Percentiles rank a stretch among this genome's conserved stretches.
Evolutionary conservation across 2,329 filamentous ascomycete genomes (phyloP).

Genomic region (Verticillium dahliae): DNA sequence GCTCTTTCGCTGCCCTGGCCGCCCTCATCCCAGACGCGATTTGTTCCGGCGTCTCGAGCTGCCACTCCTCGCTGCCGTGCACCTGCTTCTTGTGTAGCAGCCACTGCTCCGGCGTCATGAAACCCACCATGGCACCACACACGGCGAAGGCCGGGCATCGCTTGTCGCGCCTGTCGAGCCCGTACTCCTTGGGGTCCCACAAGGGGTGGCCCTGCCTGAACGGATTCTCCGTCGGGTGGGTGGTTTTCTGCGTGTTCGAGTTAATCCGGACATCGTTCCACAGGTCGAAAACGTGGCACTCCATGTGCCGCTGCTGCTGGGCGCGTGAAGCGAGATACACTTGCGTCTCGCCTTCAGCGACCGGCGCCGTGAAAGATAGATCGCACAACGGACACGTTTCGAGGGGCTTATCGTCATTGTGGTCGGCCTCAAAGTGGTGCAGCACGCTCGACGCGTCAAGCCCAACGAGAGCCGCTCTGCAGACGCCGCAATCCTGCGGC

Average conservation of each 20-base stretch:
- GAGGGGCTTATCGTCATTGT: slow-evolving; percentile 4
- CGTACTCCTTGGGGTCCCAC: slow-evolving; percentile 8
- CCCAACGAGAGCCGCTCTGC: slow-evolving; percentile 7
- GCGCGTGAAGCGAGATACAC: not conserved
- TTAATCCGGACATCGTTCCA: slow-evolving; percentile 1
- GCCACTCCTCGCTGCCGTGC: slow-evolving; percentile 4
- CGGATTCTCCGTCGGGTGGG: slow-evolving; percentile 2
- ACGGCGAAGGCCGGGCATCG: slow-evolving; percentile 10
- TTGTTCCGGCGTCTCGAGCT: not conserved
- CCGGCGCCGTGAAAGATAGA: slow-evolving; percentile 5
- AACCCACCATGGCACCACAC: slow-evolving; percentile 12
- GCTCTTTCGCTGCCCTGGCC: not conserved
- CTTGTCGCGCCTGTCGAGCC: slow-evolving; percentile 10
- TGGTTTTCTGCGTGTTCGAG: no score
- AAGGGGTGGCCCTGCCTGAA: slow-evolving; percentile 8
- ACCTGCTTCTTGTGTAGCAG: slow-evolving; percentile 7
- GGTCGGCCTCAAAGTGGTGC: slow-evolving; percentile 8
- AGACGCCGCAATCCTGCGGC: slow-evolving; percentile 6
- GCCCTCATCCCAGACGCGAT: not conserved
- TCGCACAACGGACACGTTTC: slow-evolving; percentile 8
- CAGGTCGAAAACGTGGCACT: slow-evolving; percentile 12
- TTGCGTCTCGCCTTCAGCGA: not conserved
- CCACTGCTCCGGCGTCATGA: slow-evolving; percentile 11
- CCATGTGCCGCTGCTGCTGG: slow-evolving; percentile 9
- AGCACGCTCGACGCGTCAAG: slow-evolving; percentile 8